Evolutionary conservation across 441 rosid species (phyloP), one percentile per base, ranked within the genome.

Genomic region (Mallotus repandus): DNA sequence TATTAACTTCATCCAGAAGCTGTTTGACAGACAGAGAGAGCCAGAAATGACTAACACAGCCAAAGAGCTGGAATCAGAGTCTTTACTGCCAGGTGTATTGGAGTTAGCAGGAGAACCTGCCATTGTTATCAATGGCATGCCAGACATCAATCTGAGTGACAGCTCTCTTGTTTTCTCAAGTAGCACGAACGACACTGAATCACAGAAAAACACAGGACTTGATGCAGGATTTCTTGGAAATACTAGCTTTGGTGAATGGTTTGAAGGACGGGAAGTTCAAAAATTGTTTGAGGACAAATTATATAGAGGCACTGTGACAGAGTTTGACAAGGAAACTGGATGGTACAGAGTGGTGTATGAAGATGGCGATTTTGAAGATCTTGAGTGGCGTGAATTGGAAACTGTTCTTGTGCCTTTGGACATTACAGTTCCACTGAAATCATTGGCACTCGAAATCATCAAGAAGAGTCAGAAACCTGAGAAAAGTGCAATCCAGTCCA

Each of bases 271-370:
- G 79, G 81, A 88, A 78, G 96, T 92, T 56, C 76, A 54, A 57
- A 94, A 91, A 70, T 70, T 84, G 81, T 92, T 92, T 69, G 88
- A 78, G 66, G 85, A 78, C 14, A 65, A 46, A 7, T 84, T 84
- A 76, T 91, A 84, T 76, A 63, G 77, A 1, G 91, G 95, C 4
- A 83, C 72, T 0, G 88, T 94, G 68, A 73, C 63, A 15, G 85
- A 79, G 83, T 92, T 85, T 69, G 93, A 94, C 80, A 87, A 79
- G 79, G 91, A 86, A 60, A 76, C 77, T n/a, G 89, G 90, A 6
- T 92, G 99, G 98, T 89, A 91, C 61, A 88, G 86, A 77, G 94
- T 92, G 76, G 87, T 70, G 58, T 94, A 94, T 60, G 96, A 88
- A 76, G 99, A 94, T 66, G 97, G 94, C 7, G 90, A 89, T 66